These are phyloP conservation scores for Gastrolobium bilobum DNA, from an alignment of 306 rosid genomes.

Conservation along the genomic window DNA sequence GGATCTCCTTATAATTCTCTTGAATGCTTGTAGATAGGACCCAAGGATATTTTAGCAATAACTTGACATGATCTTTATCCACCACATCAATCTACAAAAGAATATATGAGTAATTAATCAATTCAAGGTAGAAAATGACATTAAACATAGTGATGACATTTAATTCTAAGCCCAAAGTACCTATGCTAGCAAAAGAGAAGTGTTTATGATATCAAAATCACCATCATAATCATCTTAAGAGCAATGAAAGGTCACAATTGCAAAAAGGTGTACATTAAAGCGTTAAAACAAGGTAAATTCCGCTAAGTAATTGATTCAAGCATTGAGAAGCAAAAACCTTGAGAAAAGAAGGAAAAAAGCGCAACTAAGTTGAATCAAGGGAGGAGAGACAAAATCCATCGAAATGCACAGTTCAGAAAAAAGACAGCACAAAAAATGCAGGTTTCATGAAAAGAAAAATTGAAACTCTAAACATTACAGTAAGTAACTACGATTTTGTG, in stretches of 20 bases:
- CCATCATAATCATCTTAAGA: background rate
- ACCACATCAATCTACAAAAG: conserved; percentile 65
- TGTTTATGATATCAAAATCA: background rate
- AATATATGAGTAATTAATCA: conserved; percentile 40
- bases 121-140: conserved; percentile 32
- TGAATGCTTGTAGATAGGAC: conserved; percentile 74
- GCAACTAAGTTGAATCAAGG: background rate
- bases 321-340: background rate
- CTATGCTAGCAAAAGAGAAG: background rate
- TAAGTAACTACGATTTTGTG: background rate
- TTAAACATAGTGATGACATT: background rate
- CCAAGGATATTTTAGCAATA: conserved; percentile 86
- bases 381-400: conserved; percentile 10
- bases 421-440: background rate
- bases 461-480: background rate
- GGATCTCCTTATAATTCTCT: conserved; percentile 66
- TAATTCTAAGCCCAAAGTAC: background rate
- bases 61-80: conserved; percentile 60
- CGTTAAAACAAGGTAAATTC: background rate
- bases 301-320: background rate
- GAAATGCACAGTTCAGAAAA: background rate
- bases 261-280: background rate
- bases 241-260: background rate
- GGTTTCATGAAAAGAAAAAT: background rate
- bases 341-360: background rate